These are phyloP conservation scores for Mallotus repandus DNA, from an alignment of 441 rosid species.

Conservation along the genomic window DNA sequence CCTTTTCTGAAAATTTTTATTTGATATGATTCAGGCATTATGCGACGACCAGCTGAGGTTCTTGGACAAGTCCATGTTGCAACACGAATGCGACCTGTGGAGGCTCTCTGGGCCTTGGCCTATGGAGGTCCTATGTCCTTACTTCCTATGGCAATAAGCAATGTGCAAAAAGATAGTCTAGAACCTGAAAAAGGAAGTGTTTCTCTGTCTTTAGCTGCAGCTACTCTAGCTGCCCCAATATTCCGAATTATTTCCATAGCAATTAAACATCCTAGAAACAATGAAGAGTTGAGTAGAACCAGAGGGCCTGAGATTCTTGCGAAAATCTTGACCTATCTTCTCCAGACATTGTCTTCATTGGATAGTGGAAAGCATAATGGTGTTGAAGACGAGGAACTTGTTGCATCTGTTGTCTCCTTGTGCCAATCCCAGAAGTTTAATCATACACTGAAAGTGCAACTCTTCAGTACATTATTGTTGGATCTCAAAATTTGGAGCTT, in stretches of 20 bases:
- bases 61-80: constrained; percentile 99
- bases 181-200: constrained; percentile 69
- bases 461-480: constrained; percentile 80
- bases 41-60: constrained; percentile 96
- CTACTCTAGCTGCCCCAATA: constrained; percentile 86
- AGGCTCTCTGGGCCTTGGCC: constrained; percentile 97
- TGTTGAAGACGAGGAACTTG: constrained; percentile 92
- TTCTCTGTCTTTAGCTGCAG: constrained; percentile 58
- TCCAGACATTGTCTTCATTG: constrained; percentile 74
- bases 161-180: constrained; percentile 71
- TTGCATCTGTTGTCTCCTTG: constrained; percentile 86
- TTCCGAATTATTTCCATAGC: constrained; percentile 86
- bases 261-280: constrained; percentile 86
- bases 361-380: constrained; percentile 62
- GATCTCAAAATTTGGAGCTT: constrained; percentile 97
- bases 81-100: constrained; percentile 78
- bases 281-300: constrained; percentile 76
- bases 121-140: constrained; percentile 97
- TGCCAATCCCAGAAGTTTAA: constrained; percentile 90
- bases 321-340: constrained; percentile 82
- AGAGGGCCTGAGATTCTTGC: constrained; percentile 94
- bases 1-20: constrained; percentile 21
- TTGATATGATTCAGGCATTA: constrained; percentile 53
- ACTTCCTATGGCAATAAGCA: constrained; percentile 83
- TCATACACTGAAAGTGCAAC: constrained; percentile 93